phyloP scores from a whole-genome alignment of 176 grass and related monocot species.

The Poa annua region DNA sequence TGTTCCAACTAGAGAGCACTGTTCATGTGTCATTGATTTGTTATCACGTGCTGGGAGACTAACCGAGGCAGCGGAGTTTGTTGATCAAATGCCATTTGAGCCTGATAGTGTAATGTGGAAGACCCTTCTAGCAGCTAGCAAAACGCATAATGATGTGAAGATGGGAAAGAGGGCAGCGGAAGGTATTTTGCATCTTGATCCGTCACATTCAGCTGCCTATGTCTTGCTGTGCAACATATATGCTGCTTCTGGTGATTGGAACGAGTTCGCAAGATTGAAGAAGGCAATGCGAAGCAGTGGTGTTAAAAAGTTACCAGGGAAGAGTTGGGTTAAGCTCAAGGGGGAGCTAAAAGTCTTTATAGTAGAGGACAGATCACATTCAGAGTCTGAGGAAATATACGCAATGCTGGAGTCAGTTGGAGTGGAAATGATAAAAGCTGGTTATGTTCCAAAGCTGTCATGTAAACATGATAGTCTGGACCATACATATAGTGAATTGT shows the following conservation, averaged over 20 bases:
- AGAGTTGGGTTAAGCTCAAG: slow-evolving; percentile 84
- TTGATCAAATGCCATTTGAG: slow-evolving; percentile 73
- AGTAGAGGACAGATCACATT: slow-evolving; percentile 71
- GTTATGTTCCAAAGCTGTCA: slow-evolving; percentile 54
- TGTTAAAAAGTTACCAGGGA: slow-evolving; percentile 75
- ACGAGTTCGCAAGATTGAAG: slow-evolving; percentile 67
- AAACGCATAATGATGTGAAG: slow-evolving; percentile 65
- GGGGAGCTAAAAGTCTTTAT: slow-evolving; percentile 79
- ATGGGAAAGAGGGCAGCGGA: slow-evolving; percentile 78
- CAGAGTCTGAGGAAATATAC: slow-evolving; percentile 72
- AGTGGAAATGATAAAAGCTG: slow-evolving; percentile 67
- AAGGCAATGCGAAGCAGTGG: slow-evolving; percentile 66
- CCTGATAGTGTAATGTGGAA: slow-evolving; percentile 86
- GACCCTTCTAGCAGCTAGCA: slow-evolving; percentile 72
- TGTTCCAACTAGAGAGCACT: slow-evolving; percentile 66
- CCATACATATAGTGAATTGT: slow-evolving; percentile 43
- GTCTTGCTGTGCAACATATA: slow-evolving; percentile 88
- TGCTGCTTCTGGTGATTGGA: slow-evolving; percentile 84
- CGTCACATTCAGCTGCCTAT: slow-evolving; percentile 70
- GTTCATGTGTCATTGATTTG: slow-evolving; percentile 82
- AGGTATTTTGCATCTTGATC: slow-evolving; percentile 64
- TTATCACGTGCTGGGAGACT: slow-evolving; percentile 81
- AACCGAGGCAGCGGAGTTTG: slow-evolving; percentile 66
- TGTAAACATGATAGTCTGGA: slow-evolving; percentile 35
- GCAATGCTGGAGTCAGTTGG: slow-evolving; percentile 67